Base-by-base conservation (phyloP, 139 green algal genomes). In the Chlorella sp. region DNA sequence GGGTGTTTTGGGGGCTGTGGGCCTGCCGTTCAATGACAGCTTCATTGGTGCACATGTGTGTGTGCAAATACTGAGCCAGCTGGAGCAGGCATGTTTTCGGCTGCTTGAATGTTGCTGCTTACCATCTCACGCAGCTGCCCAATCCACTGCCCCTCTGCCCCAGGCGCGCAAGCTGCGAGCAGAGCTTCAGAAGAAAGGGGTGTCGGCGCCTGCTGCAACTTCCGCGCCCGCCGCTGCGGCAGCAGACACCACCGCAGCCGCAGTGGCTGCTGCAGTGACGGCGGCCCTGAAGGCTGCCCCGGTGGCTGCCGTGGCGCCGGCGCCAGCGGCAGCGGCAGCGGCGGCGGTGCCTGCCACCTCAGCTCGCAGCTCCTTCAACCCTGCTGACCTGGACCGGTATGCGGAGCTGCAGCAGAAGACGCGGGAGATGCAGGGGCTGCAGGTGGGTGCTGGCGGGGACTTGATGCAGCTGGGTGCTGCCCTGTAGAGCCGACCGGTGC, bases 121-220 rank as follows among this genome's bases (percentile, higher is more conserved):
- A n/a, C 11, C 28, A 15, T 20, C 11, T 39, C 17, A 28, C 9
- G 15, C 28, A 12, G n/a, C 30, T 72, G 34, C 7, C 12, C 36
- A 30, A 16, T 28, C 16, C 64, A 28, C 17, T 16, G 12, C 5
- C 1, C 28, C 6, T 38, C 16, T 34, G 26, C 26, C 34, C 3
- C 73, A 80, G 47, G 55, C 64, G 12, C 73, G 73, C 47, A 80
- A 80, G 73, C 25, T 80, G 47, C 47, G 73, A 5, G 23, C 44
- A 1, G n/a, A 32, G 4, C 73, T 80, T 16, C 26, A 55, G 2
- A 30, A 80, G 73, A 21, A 30, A 3, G 73, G 73, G 1, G 73
- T 80, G 28, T 0, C 39, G 0, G 39, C 41, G 12, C 39, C 70
- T 9, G 41, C 39, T 0, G 20, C 70, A 7, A 47, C 44, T 1